Evolutionary conservation across 768 basidiomycete genomes (phyloP).

Genomic region (Rhodotorula kratochvilovae): DNA sequence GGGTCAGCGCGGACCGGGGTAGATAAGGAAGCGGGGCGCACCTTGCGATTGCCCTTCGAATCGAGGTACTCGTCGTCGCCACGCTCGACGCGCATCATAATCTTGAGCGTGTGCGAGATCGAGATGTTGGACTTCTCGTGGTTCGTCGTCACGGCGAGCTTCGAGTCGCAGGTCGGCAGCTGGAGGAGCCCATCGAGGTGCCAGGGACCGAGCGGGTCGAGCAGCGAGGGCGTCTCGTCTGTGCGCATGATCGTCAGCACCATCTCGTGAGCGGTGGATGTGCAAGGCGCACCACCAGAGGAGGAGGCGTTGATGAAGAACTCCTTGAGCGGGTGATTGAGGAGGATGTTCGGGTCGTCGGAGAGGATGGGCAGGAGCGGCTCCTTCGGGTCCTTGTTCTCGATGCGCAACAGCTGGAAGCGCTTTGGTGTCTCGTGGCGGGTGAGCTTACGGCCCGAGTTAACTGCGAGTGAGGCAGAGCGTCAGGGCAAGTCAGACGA

Average conservation of each 20-base stretch:
- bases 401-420: conserved; percentile 62
- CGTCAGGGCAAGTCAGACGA: background rate
- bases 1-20: background rate
- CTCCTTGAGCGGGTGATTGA: conserved; percentile 61
- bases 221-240: conserved; percentile 46
- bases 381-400: conserved; percentile 56
- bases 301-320: conserved; percentile 50
- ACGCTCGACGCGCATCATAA: conserved; percentile 74
- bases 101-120: conserved; percentile 71
- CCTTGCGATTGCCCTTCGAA: conserved; percentile 66
- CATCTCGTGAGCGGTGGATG: too few relatives aligned
- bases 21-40: background rate
- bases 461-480: background rate
- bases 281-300: conserved; percentile 49
- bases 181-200: conserved; percentile 63
- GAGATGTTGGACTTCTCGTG: conserved; percentile 70
- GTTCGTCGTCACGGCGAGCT: conserved; percentile 71
- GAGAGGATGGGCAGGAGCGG: conserved; percentile 75
- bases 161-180: conserved; percentile 57
- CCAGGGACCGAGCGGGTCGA: conserved; percentile 71
- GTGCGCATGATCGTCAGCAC: background rate
- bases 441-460: conserved; percentile 56
- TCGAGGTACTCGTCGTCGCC: conserved; percentile 66
- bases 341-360: conserved; percentile 59
- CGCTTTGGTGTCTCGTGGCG: conserved; percentile 65